Evolutionary conservation across 768 basidiomycete genomes (phyloP).

Genomic region (Naganishia randhawae): DNA sequence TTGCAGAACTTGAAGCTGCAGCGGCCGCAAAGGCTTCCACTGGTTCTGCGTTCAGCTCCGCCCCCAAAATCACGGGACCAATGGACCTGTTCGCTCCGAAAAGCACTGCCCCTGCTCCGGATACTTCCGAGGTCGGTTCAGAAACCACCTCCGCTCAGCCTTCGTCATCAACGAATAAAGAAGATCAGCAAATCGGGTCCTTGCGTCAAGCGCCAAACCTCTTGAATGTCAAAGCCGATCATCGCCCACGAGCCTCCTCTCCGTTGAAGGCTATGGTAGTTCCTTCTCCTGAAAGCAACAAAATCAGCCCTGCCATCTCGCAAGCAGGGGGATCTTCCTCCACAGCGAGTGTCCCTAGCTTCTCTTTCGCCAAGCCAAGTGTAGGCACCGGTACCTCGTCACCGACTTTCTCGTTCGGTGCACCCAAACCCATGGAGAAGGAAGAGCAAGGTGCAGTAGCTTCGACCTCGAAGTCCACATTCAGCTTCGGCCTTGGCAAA

Average conservation of each 20-base stretch:
- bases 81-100: slow-evolving; percentile 21
- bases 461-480: neutral
- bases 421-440: neutral
- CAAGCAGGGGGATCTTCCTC: too few relatives aligned
- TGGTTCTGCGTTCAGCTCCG: neutral
- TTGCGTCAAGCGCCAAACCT: slow-evolving; percentile 6
- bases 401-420: neutral
- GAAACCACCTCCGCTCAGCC: neutral
- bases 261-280: slow-evolving; percentile 18
- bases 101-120: neutral
- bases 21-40: neutral
- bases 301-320: neutral
- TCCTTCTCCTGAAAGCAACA: slow-evolving; percentile 11
- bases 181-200: neutral
- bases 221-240: slow-evolving; percentile 15
- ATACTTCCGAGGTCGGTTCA: neutral
- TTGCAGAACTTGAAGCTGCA: neutral
- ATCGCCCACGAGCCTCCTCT: slow-evolving; percentile 9
- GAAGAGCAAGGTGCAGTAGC: neutral
- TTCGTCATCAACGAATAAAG: neutral
- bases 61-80: slow-evolving; percentile 6
- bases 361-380: slow-evolving; percentile 10
- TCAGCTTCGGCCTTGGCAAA: slow-evolving; percentile 14
- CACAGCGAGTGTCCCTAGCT: neutral
- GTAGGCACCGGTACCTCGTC: neutral